phyloP scores from a whole-genome alignment of 2,329 filamentous ascomycete species.

The Alternaria brassicae region DNA sequence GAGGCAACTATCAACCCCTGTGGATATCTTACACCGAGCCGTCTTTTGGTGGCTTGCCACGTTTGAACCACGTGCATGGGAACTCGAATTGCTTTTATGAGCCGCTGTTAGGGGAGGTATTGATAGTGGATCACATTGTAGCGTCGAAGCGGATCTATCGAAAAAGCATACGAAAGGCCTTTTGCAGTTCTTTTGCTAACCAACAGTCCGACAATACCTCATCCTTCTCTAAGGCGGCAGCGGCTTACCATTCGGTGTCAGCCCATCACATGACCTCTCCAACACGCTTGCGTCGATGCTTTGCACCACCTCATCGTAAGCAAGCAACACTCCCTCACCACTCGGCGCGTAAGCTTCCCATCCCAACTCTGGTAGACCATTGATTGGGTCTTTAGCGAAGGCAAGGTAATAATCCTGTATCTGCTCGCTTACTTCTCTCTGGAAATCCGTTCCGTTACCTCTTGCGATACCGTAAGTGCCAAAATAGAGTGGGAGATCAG shows the following conservation, averaged over 20 bases:
- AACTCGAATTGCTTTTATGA: background rate
- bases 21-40: background rate
- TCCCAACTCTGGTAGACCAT: slow-evolving; percentile 38
- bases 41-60: background rate
- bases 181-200: background rate
- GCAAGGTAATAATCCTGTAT: slow-evolving; percentile 50
- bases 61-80: background rate
- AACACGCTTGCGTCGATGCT: slow-evolving; percentile 27
- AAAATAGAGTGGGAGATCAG: slow-evolving; percentile 48
- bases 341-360: slow-evolving; percentile 43
- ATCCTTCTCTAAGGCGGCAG: slow-evolving; percentile 6
- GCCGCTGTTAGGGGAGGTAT: background rate
- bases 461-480: slow-evolving; percentile 42
- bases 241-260: slow-evolving; percentile 11
- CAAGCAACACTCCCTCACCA: slow-evolving; percentile 35
- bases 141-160: background rate
- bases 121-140: background rate
- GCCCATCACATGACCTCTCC: slow-evolving; percentile 27
- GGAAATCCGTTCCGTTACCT: slow-evolving; percentile 36
- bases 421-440: slow-evolving; percentile 41
- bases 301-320: slow-evolving; percentile 25
- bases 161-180: background rate
- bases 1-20: background rate
- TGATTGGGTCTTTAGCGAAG: slow-evolving; percentile 45
- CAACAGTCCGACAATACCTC: background rate